Base-by-base conservation (phyloP, 2,329 filamentous ascomycete species). In the Cercospora beticola region DNA sequence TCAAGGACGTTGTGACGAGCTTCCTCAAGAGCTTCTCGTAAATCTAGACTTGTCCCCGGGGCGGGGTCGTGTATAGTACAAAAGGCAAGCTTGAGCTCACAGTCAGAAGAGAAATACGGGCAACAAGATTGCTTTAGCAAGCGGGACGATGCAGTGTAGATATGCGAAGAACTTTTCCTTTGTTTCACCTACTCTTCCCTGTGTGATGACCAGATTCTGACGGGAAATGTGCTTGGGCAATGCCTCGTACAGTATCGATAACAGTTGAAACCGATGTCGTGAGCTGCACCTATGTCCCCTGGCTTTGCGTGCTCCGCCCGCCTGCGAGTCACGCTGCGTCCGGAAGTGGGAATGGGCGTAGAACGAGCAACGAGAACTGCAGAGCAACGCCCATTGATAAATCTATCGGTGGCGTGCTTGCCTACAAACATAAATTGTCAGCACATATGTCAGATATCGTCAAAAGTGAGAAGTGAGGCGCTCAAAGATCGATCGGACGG, bases 1-100 rank as follows among this genome's bases (percentile, higher is more conserved):
- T 96, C 79, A 92, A 89, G 87, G 90, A 95, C 70, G 85, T 92
- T 79, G 88, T 93, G 78, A 73, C 78, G 77, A 86, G 80, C 83
- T 98, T 97, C 89, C 96, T 92, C 87, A 96, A 97, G 92, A 92
- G 89, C 89, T 98, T 97, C 89, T 78, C 79, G 76, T 84, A 83
- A 70, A 64, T 65, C 59, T 72, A 70, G 68, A 70, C 65, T 67
- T 62, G 62, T 70, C 65, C 67, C 66, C 30, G 67, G 68, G 62
- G 26, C 59, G 68, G 56, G 62, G 68, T 73, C 73, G 73, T 77
- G 75, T 76, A 76, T 75, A 77, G 72, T 77, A 77, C 71, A 77
- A 75, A 73, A 72, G 72, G 72, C 71, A 72, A 70, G 70, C 70
- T 73, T 67, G 68, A 71, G 71, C 67, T 72, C 67, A 69, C 67